Percentiles rank a stretch among this genome's conserved stretches.
These are phyloP conservation scores for Septoria linicola DNA, from an alignment of 2,329 filamentous ascomycete genomes.

Conservation along the genomic window DNA sequence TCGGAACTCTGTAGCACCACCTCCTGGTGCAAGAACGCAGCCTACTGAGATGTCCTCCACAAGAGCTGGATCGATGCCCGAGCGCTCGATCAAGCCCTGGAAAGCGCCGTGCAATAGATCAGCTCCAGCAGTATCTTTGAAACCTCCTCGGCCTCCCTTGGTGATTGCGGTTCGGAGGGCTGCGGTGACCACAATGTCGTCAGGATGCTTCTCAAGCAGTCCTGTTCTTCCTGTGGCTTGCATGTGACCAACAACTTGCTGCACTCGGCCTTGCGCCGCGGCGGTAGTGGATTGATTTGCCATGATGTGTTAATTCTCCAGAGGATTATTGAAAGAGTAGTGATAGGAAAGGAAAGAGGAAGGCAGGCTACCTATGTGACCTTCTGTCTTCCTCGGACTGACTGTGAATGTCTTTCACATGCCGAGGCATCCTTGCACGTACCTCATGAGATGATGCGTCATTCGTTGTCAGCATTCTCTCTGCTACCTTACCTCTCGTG, in stretches of 20 bases:
- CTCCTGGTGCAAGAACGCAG: conserved; percentile 85
- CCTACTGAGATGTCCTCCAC: conserved; percentile 94
- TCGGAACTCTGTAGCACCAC: conserved; percentile 94
- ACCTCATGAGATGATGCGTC: too few species aligned
- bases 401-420: too few species aligned
- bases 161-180: conserved; percentile 89
- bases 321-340: conserved; percentile 4
- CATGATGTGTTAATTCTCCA: conserved; percentile 12
- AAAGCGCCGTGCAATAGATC: conserved; percentile 85
- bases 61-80: conserved; percentile 79
- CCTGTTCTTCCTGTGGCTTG: conserved; percentile 45
- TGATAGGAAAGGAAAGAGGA: not conserved
- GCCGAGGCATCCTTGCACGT: too few species aligned
- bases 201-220: conserved; percentile 55
- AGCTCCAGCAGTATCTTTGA: conserved; percentile 90
- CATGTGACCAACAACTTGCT: conserved; percentile 59
- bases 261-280: conserved; percentile 47
- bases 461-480: not conserved
- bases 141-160: conserved; percentile 86
- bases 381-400: too few species aligned
- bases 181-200: conserved; percentile 84
- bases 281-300: conserved; percentile 27
- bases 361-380: too few species aligned
- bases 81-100: conserved; percentile 76
- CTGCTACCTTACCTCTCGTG: too few species aligned